Percentiles rank a stretch among this genome's conserved stretches.
Evolutionary conservation across 116 monocot genomes (phyloP).

Genomic region (Dioscorea cayenensis): DNA sequence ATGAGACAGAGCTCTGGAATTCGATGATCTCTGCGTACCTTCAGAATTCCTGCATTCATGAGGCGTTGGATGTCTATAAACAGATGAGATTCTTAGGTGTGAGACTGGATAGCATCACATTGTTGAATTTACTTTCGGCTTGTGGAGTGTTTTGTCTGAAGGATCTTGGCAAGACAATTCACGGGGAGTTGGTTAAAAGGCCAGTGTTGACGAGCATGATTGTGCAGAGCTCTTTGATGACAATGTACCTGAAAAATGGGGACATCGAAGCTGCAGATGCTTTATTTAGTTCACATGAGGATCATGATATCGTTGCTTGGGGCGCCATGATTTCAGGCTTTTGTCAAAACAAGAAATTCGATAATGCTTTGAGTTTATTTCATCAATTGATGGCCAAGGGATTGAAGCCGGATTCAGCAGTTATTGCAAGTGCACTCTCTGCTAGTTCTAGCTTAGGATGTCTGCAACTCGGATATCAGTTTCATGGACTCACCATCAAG

Average conservation of each 20-base stretch:
- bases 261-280: not conserved
- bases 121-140: slow-evolving; percentile 14
- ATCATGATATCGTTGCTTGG: slow-evolving; percentile 17
- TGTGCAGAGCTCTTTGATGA: slow-evolving; percentile 14
- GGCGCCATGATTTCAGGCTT: slow-evolving; percentile 28
- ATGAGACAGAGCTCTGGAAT: slow-evolving; percentile 38
- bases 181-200: slow-evolving; percentile 17
- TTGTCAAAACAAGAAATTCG: slow-evolving; percentile 15
- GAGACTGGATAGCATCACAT: slow-evolving; percentile 16
- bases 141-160: not conserved
- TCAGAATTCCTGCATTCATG: not conserved
- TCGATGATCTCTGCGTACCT: slow-evolving; percentile 31
- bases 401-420: slow-evolving; percentile 21
- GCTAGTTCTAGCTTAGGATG: slow-evolving; percentile 16
- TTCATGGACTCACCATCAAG: slow-evolving; percentile 41
- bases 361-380: slow-evolving; percentile 14
- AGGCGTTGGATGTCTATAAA: slow-evolving; percentile 21
- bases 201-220: slow-evolving; percentile 2
- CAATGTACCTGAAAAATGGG: slow-evolving; percentile 23
- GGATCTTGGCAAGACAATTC: slow-evolving; percentile 9
- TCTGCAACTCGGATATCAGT: slow-evolving; percentile 18
- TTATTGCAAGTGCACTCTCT: slow-evolving; percentile 20
- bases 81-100: slow-evolving; percentile 12
- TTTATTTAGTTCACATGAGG: slow-evolving; percentile 9
- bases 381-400: slow-evolving; percentile 20